Percentiles rank a stretch among this genome's conserved stretches.
These are phyloP conservation scores for Trichophyton simii DNA, from an alignment of 2,329 filamentous ascomycete genomes.

Conservation along the genomic window DNA sequence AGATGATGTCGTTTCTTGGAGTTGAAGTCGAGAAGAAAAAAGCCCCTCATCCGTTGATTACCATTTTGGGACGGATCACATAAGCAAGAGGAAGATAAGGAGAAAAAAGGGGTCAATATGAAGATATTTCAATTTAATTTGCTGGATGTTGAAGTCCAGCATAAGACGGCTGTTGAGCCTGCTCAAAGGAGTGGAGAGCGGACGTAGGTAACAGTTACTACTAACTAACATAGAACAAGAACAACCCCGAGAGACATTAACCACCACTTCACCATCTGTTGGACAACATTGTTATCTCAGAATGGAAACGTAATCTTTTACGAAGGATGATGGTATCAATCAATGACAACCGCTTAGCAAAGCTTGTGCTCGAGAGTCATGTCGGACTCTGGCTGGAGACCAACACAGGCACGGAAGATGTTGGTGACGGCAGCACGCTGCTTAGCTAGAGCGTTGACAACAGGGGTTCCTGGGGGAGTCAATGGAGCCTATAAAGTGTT, in stretches of 20 bases:
- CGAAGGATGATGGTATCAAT: not conserved
- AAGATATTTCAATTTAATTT: not conserved
- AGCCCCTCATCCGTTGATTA: not conserved
- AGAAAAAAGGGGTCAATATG: not conserved
- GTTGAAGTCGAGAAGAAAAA: not conserved
- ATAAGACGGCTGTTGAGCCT: not conserved
- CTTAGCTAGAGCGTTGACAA: constrained; percentile 91
- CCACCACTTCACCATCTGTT: not conserved
- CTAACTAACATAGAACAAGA: not conserved
- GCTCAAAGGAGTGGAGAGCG: not conserved
- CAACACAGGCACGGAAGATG: constrained; percentile 96
- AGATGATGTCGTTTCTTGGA: not conserved
- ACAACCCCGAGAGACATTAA: not conserved
- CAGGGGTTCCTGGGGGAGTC: constrained; percentile 86
- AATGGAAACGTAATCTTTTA: not conserved
- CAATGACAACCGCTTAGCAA: constrained; percentile 44
- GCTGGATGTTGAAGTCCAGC: not conserved
- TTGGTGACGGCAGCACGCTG: constrained; percentile 90
- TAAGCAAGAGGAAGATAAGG: not conserved
- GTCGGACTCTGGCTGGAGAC: constrained; percentile 91
- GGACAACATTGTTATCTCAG: not conserved
- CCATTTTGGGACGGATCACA: constrained; percentile 1
- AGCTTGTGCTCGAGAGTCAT: constrained; percentile 99
- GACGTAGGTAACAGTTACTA: constrained; percentile 1
- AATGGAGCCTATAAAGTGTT: constrained; percentile 56